Evolutionary conservation across 2,329 filamentous ascomycete species (phyloP), one percentile per base, ranked within the genome.

Genomic region (Xenoacremonium recifei): DNA sequence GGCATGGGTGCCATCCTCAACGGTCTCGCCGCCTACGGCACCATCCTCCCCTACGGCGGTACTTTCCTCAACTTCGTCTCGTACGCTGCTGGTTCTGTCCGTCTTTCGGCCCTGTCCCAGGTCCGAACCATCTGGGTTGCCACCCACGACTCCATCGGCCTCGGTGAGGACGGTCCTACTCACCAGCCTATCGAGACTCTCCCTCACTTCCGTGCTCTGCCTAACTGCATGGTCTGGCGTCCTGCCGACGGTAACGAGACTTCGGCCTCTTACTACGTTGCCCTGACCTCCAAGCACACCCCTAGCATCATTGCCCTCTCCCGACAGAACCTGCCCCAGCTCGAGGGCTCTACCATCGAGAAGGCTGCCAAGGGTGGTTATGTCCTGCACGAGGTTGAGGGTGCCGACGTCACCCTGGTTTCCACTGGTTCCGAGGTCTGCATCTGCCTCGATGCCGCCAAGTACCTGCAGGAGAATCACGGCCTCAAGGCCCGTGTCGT

Each of bases 51-150:
- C 58, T 95, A 91, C 58, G 84, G 84, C 55, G 93, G 93, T 73
- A 97, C 93, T 62, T 99, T 99, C 85, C 79, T 99, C 59, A 99
- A 97, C 86, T 99, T 99, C 71, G 90, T 97, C 58, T 97, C 92
- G 19, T 99, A 99, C 69, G 92, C 89, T 57, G 90, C 93, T 54
- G 93, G 93, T 72, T 85, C 93, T 61, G 86, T 97, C 66, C 92
- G 93, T 73, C 84, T 99, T 48, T 96, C 91, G 27, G 84, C 93
- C 30, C 82, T 99, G 58, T 95, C 91, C 35, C 91, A 88, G 70
- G 80, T 91, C 68, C 92, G 92, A 61, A 79, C 83, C 66, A 91
- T 99, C 77, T 95, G 93, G 85, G 81, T 97, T 59, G 92, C 93
- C 62, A 97, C 92, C 58, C 92, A 97, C 81, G 92, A 97, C 80